phyloP scores from a whole-genome alignment of 1,284 basidiomycete species.

The Ceratobasidium sp. region DNA sequence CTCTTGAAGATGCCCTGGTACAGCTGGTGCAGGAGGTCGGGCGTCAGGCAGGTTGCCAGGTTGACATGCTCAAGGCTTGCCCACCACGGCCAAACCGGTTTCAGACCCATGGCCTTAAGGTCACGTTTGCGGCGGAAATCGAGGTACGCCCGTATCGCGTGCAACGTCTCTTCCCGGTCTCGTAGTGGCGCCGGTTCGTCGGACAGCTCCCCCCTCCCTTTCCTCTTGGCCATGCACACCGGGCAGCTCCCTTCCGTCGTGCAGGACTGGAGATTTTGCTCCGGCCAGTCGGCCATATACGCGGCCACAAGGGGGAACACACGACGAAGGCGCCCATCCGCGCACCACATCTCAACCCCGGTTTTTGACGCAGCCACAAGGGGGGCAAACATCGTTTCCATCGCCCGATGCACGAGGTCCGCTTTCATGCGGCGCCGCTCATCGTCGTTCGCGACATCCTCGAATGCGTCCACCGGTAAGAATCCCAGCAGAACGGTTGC shows the following conservation, averaged over 20 bases:
- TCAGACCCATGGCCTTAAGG: background rate
- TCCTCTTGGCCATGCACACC: background rate
- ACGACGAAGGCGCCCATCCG: conserved; percentile 2
- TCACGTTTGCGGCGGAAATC: too few relatives aligned
- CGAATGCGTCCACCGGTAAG: conserved; percentile 33
- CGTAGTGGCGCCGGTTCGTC: background rate
- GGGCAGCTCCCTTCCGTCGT: background rate
- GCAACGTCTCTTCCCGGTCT: background rate
- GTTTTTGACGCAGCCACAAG: background rate
- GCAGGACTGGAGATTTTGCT: conserved; percentile 41
- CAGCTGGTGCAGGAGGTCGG: conserved; percentile 11
- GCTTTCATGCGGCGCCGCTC: conserved; percentile 1
- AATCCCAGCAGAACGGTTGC: conserved; percentile 32
- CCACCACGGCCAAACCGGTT: conserved; percentile 27
- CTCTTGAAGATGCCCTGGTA: conserved; percentile 42
- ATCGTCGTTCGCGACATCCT: conserved; percentile 9
- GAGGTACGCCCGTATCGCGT: background rate
- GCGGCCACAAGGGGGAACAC: conserved; percentile 23
- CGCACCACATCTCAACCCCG: conserved; percentile 27
- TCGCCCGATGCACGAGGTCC: conserved; percentile 42
- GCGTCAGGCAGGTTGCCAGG: conserved; percentile 29
- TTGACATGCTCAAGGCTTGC: conserved; percentile 25
- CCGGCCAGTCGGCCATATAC: conserved; percentile 43
- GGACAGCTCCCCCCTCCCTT: background rate
- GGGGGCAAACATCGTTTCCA: conserved; percentile 18